A percentile compares a stretch with the other conserved stretches of the same genome.
Conservation (phyloP, 768 basidiomycete genomes). For the Tubosaeta sp. region DNA sequence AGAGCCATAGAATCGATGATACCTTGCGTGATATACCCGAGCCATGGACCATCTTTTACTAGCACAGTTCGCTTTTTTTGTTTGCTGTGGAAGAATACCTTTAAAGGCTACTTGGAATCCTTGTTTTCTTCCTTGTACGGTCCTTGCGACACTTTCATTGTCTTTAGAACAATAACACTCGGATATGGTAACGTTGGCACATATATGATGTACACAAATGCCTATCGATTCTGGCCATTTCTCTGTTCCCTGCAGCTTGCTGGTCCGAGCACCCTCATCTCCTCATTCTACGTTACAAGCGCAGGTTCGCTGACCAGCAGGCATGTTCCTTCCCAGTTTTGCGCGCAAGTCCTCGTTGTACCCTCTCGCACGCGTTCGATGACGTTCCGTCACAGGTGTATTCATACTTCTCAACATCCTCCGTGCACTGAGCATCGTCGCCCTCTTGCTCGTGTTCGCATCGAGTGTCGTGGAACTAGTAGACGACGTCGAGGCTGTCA, state of each 20-base stretch:
- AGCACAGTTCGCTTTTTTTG: too few species aligned
- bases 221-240: too few species aligned
- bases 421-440: constrained; percentile 71
- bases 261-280: constrained; percentile 22
- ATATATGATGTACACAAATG: too few species aligned
- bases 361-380: too few species aligned
- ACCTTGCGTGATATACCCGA: constrained; percentile 27
- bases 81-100: constrained; percentile 16
- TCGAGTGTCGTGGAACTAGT: constrained; percentile 72
- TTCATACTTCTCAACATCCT: constrained; percentile 79
- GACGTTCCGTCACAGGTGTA: constrained; percentile 39
- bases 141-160: too few species aligned
- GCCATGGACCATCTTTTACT: neutral
- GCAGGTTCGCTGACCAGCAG: constrained; percentile 18
- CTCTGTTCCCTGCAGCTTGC: constrained; percentile 20
- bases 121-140: constrained; percentile 23
- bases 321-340: constrained; percentile 26
- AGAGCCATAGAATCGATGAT: constrained; percentile 18
- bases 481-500: constrained; percentile 72
- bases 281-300: constrained; percentile 8
- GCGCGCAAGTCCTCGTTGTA: constrained; percentile 29
- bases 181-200: too few species aligned
- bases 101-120: constrained; percentile 2
- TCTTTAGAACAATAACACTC: constrained; percentile 24
- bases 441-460: constrained; percentile 76